These are phyloP conservation scores for Xylariaceae sp. DNA, from an alignment of 2,329 filamentous ascomycete genomes.

Conservation along the genomic window DNA sequence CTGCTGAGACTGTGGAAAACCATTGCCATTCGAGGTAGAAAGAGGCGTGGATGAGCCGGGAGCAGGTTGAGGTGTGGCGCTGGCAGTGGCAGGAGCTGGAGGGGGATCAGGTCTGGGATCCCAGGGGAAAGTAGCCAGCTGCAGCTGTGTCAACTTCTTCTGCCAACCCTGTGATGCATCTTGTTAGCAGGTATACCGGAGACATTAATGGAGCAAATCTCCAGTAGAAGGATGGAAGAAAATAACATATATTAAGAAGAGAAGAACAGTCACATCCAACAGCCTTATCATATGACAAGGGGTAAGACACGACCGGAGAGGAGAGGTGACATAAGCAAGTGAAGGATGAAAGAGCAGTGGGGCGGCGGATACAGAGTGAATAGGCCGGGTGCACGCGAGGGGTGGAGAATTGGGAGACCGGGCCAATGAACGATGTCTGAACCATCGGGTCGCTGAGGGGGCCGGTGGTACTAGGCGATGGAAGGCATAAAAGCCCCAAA, in stretches of 20 bases:
- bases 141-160: constrained; percentile 76
- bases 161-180: constrained; percentile 74
- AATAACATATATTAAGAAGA: not conserved
- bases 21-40: constrained; percentile 27
- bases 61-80: constrained; percentile 25
- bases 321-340: constrained; percentile 8
- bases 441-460: constrained; percentile 12
- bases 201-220: not conserved
- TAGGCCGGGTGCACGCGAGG: constrained; percentile 22
- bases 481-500: constrained; percentile 51
- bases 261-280: not conserved
- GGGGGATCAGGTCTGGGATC: constrained; percentile 72
- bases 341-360: constrained; percentile 7
- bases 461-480: constrained; percentile 25
- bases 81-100: constrained; percentile 38
- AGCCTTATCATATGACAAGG: not conserved
- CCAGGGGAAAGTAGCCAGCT: constrained; percentile 89
- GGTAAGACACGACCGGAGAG: constrained; percentile 8
- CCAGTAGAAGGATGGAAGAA: not conserved
- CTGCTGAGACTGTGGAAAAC: constrained; percentile 29
- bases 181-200: constrained; percentile 15
- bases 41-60: constrained; percentile 22
- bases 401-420: constrained; percentile 2
- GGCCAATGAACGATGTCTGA: constrained; percentile 26
- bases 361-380: constrained; percentile 17